Evolutionary conservation across 371 early-diverging fungal genomes (phyloP).

Genomic region (Entomophthora muscae): DNA sequence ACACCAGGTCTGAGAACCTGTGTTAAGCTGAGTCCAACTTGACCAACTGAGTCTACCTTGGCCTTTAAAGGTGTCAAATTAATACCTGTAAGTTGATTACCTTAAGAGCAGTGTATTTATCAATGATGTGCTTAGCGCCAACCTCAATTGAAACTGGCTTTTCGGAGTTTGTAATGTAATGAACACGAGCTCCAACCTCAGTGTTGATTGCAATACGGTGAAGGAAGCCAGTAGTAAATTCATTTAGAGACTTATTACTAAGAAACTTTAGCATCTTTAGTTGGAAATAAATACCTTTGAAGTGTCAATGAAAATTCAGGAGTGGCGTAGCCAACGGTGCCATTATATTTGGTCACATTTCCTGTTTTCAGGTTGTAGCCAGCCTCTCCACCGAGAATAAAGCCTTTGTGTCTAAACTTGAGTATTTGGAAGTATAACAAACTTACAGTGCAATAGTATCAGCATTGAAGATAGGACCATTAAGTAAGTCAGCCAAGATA

Average conservation of each 20-base stretch:
- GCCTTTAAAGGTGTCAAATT: slow-evolving; percentile 23
- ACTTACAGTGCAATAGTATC: slow-evolving; percentile 43
- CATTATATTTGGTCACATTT: slow-evolving; percentile 69
- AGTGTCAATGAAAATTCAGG: slow-evolving; percentile 75
- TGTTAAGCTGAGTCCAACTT: slow-evolving; percentile 82
- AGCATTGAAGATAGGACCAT: slow-evolving; percentile 56
- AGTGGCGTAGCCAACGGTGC: slow-evolving; percentile 68
- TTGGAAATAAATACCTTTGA: slow-evolving; percentile 42
- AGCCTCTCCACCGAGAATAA: slow-evolving; percentile 80
- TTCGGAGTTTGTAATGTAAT: slow-evolving; percentile 63
- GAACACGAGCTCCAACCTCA: slow-evolving; percentile 87
- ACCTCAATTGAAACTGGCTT: slow-evolving; percentile 71
- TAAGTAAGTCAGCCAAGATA: slow-evolving; percentile 53
- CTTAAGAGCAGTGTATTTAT: slow-evolving; percentile 74
- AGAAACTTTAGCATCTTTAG: not conserved
- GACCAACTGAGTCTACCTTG: slow-evolving; percentile 89
- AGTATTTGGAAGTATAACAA: not conserved
- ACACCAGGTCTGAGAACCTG: slow-evolving; percentile 87
- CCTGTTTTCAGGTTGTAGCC: slow-evolving; percentile 78
- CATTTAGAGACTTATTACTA: slow-evolving; percentile 26
- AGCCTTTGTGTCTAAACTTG: slow-evolving; percentile 47
- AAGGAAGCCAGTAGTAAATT: slow-evolving; percentile 83
- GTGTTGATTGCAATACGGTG: slow-evolving; percentile 77
- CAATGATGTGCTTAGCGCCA: slow-evolving; percentile 85
- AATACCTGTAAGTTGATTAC: not conserved